These are phyloP conservation scores for Rhodotorula paludigena DNA, from an alignment of 768 basidiomycete genomes.

Conservation along the genomic window DNA sequence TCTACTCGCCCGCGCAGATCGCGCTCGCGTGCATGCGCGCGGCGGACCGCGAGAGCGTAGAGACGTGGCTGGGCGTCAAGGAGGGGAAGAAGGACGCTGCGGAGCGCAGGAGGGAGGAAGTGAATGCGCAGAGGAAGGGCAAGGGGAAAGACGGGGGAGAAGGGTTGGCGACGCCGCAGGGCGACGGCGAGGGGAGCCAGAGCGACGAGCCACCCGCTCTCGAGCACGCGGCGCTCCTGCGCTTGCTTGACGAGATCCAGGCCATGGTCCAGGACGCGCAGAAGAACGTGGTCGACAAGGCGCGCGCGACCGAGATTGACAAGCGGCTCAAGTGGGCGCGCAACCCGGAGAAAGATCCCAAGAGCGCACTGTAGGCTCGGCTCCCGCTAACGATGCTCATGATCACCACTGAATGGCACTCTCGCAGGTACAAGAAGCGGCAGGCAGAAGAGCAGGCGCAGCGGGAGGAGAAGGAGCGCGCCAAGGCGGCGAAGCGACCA, in stretches of 20 bases:
- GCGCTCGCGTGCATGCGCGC: constrained; percentile 73
- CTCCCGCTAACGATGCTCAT: not conserved
- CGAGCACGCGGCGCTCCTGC: constrained; percentile 33
- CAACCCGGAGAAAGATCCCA: constrained; percentile 91
- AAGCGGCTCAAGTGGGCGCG: constrained; percentile 78
- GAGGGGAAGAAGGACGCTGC: not conserved
- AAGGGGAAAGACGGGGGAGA: not conserved
- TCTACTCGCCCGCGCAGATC: constrained; percentile 90
- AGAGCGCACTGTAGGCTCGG: constrained; percentile 55
- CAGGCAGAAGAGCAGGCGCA: constrained; percentile 44
- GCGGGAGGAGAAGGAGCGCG: constrained; percentile 42
- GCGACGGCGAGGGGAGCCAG: not conserved
- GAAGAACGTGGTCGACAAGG: constrained; percentile 67
- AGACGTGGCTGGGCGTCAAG: constrained; percentile 54
- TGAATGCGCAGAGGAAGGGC: not conserved
- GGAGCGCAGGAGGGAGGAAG: not conserved
- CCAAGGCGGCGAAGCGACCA: constrained; percentile 29
- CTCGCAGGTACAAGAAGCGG: constrained; percentile 47
- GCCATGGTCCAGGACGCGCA: constrained; percentile 56
- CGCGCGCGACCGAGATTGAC: constrained; percentile 82
- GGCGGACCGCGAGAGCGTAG: constrained; percentile 58
- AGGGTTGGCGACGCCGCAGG: not conserved
- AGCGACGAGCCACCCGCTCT: constrained; percentile 16
- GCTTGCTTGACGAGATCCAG: constrained; percentile 47
- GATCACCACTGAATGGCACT: not conserved